Conservation (phyloP, 495 filamentous ascomycete species). For the Talaromyces liani region DNA sequence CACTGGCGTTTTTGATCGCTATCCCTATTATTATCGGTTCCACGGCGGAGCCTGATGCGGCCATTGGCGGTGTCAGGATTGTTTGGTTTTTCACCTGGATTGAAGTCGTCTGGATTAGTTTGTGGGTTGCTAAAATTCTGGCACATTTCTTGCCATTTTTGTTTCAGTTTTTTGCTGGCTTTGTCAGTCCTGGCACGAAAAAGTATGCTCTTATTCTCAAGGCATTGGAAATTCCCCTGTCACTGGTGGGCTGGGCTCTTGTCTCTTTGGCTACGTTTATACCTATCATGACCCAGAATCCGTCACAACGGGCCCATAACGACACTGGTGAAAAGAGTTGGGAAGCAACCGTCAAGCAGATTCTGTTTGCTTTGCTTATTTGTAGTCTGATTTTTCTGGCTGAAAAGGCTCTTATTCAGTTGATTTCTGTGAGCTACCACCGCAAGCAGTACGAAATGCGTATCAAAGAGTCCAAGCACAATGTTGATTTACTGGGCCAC, state of each 20-base stretch:
- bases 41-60: conserved; percentile 39
- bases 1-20: conserved; percentile 66
- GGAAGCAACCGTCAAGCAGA: conserved; percentile 56
- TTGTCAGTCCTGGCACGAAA: conserved; percentile 82
- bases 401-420: conserved; percentile 79
- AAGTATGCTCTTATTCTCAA: conserved; percentile 84
- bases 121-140: conserved; percentile 82
- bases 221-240: conserved; percentile 75
- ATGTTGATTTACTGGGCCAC: conserved; percentile 67
- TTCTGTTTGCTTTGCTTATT: conserved; percentile 71
- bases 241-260: conserved; percentile 80
- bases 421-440: conserved; percentile 93
- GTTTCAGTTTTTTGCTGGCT: conserved; percentile 82
- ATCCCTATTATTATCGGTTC: conserved; percentile 75
- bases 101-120: conserved; percentile 78
- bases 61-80: conserved; percentile 58
- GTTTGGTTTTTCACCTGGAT: conserved; percentile 86
- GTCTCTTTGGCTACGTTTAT: conserved; percentile 72
- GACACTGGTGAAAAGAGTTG: conserved; percentile 38
- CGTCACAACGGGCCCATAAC: conserved; percentile 18
- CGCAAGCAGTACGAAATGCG: conserved; percentile 82
- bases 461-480: conserved; percentile 83
- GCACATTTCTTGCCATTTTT: conserved; percentile 70
- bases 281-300: conserved; percentile 53
- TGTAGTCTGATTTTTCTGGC: conserved; percentile 68